Conservation (phyloP, 179 eudicot species). For the Gypsophila paniculata region DNA sequence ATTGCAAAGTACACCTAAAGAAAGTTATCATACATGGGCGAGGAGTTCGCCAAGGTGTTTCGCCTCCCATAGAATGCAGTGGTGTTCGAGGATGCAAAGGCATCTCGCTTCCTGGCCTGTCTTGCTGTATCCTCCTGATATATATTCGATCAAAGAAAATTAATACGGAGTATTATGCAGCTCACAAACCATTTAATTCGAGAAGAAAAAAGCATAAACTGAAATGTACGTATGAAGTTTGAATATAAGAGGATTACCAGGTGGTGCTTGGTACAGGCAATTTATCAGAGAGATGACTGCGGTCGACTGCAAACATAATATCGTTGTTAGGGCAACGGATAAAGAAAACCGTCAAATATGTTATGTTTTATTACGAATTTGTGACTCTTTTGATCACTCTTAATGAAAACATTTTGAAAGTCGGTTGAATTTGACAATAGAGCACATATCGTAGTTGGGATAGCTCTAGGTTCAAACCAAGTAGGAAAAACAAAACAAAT, state of each 20-base stretch:
- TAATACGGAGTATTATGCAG: not conserved
- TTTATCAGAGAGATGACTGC: constrained; percentile 51
- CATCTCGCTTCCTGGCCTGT: constrained; percentile 59
- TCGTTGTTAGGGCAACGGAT: not conserved
- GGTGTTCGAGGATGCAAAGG: constrained; percentile 81
- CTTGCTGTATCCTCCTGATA: constrained; percentile 42
- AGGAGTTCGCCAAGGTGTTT: constrained; percentile 74
- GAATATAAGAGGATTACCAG: constrained; percentile 30
- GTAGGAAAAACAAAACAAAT: not conserved
- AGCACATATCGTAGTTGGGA: no score
- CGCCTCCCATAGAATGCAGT: constrained; percentile 53
- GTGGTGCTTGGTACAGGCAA: constrained; percentile 44
- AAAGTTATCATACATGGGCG: constrained; percentile 14
- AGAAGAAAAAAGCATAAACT: not conserved
- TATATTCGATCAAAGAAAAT: not conserved
- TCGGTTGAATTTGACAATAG: no score
- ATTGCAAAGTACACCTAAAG: not conserved
- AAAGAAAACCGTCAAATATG: not conserved
- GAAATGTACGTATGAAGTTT: not conserved
- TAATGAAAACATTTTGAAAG: no score
- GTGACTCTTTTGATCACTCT: not conserved
- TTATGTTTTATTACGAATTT: not conserved
- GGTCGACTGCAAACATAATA: constrained; percentile 52
- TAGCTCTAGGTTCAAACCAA: no score
- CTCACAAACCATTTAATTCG: not conserved